Evolutionary conservation across 306 rosid genomes (phyloP), one percentile per base, ranked within the genome.

Genomic region (Trifolium subterraneum): DNA sequence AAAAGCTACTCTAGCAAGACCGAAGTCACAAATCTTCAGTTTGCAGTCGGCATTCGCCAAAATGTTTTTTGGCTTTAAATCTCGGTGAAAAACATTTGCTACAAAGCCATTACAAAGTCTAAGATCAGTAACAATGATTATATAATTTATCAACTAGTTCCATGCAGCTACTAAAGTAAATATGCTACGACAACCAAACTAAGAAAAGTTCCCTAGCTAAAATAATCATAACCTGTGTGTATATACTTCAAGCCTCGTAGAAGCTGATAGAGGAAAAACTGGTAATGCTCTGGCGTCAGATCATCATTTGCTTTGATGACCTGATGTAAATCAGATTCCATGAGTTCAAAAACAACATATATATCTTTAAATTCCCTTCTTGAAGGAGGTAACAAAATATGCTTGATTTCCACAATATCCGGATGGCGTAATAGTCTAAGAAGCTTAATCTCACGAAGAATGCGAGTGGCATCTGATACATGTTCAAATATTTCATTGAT

Each of bases 291-390:
- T 25, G 90, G 99, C 14, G 99, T 95, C 85, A 95, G 89, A 83
- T 95, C 99, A 65, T 95, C 99, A 76, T 95, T 95, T 68, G 99
- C 99, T 87, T 95, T 95, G 81, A 95, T 95, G 82, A 95, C 99
- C 84, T 95, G 99, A 83, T 95, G 99, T 68, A 95, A 74, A 85
- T 95, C 99, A 82, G 99, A 95, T 83, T 95, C 99, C 99, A 95
- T 95, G 73, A 95, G 98, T 82, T 95, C 99, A 72, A 95, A 95
- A 39, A 95, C 99, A 65, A 95, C 99, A 80, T 92, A 95, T 76
- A 95, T 95, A 83, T 95, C 99, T 84, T 89, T 95, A 85, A 92
- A 95, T 83, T 95, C 99, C 88, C 99, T 92, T 84, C 99, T 90
- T 44, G 98, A 95, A 76, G 99, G 99, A 74, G 99, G 99, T 71